Evolutionary conservation across 2,329 filamentous ascomycete genomes (phyloP), one percentile per base, ranked within the genome.

Genomic region (Exophiala bonariae): DNA sequence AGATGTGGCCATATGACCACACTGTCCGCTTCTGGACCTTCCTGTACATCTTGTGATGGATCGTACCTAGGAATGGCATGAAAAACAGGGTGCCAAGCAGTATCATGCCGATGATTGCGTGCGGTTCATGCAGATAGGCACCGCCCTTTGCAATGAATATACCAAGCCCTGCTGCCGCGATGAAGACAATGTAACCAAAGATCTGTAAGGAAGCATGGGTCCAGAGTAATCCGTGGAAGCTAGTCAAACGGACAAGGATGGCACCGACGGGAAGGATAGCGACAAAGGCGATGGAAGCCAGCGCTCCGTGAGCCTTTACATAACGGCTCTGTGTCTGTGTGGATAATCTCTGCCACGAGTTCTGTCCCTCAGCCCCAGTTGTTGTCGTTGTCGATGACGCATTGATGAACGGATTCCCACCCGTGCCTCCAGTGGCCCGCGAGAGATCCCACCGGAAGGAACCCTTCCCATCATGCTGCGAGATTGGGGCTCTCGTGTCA

Each of bases 51-150:
- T 16, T 26, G 37, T 47, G 44, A 32, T 47, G 44, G 44, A 47
- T 20, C 10, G 68, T 59, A 2, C 78, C 78, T 18, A 77, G 75
- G 51, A 83, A 76, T 7, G 82, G 67, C 3, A 86, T 69, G 0
- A 85, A 58, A 2, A 67, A 49, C 2, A 41, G 18, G 16, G 20
- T 20, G 26, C 63, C 61, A 31, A 80, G 63, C 2, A 78, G 67
- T 8, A 78, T 57, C 2, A 78, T 67, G 14, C 78, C 78, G 42
- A 81, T 77, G 49, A 78, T 69, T 0, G 74, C 66, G 49, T 81
- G 78, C 30, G 71, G 60, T 35, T 65, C 57, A 30, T 62, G 41
- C 4, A 74, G 44, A 47, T 69, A 41, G 3, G 53, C 50, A 19
- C 68, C 53, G 9, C 68, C 59, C 1, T 55, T 63, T 2, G 73